Evolutionary conservation across 2,329 filamentous ascomycete species (phyloP), one percentile per base, ranked within the genome.

Genomic region (Sporothrix pallida): DNA sequence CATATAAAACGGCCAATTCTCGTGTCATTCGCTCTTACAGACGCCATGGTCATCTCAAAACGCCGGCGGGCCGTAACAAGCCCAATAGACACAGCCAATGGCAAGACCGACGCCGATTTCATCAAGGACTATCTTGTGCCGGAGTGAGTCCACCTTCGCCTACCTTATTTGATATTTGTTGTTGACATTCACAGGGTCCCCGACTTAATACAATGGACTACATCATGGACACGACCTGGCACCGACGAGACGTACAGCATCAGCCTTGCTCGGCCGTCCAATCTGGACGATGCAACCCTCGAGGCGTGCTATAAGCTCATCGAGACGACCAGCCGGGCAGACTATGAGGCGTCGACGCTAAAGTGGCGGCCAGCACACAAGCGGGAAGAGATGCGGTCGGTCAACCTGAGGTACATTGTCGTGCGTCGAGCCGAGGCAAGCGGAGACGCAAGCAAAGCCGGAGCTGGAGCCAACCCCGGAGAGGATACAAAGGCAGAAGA

Each of bases 351-450:
- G 17, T 93, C 91, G 2, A 84, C 84, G 7, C 79, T 82, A 0
- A 90, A 90, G 65, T 95, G 92, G 92, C 86, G 89, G 65, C 86
- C 87, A 0, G 80, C 77, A 2, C 82, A 83, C 60, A 95, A 94
- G 83, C 82, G 83, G 70, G 81, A 82, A 13, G 92, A 95, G 83
- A 94, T 95, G 92, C 83, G 83, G 74, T 88, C 91, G 5, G 80
- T 84, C 0, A 89, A 90, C 73, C 87, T 95, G 80, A 87, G 90
- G 60, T 95, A 93, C 79, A 83, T 94, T 8, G 81, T 94, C 3
- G 86, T 92, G 73, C 50, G 58, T n/a, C 56, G 42, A 23, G 23
- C 44, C 65, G 9, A n/a, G 26, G 65, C 20, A 17, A 26, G 46
- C 6, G 10, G 26, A 15, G 26, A n/a, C 58, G 23, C 4, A 37